phyloP scores from a whole-genome alignment of 495 filamentous ascomycete genomes.

The Penicillium coprophilum region DNA sequence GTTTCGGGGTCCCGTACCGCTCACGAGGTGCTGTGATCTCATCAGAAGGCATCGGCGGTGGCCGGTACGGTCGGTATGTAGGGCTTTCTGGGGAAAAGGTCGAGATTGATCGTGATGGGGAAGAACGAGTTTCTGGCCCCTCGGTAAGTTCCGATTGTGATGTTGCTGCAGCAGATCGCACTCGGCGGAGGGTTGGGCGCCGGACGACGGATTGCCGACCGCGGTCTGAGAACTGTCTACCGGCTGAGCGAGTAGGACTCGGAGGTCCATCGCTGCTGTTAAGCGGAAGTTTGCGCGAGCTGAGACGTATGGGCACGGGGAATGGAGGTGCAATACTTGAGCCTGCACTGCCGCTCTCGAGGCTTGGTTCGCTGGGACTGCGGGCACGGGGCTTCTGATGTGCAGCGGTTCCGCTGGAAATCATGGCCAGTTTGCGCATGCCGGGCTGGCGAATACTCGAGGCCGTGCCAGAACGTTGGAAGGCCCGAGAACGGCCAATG shows the following conservation, averaged over 20 bases:
- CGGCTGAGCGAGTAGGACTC: constrained; percentile 68
- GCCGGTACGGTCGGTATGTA: constrained; percentile 33
- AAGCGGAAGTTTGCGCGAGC: constrained; percentile 73
- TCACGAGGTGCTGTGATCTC: constrained; percentile 61
- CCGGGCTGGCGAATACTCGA: constrained; percentile 47
- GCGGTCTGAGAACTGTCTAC: constrained; percentile 44
- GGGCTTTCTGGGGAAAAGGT: constrained; percentile 69
- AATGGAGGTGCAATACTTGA: constrained; percentile 66
- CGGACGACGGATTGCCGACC: constrained; percentile 34
- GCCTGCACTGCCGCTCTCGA: constrained; percentile 48
- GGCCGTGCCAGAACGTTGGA: constrained; percentile 23
- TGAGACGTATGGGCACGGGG: constrained; percentile 85
- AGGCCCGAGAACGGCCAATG: constrained; percentile 22
- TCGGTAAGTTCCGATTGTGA: constrained; percentile 46
- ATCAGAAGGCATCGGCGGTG: constrained; percentile 73
- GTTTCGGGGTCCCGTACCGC: constrained; percentile 19
- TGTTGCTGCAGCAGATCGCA: constrained; percentile 75
- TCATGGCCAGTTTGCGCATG: constrained; percentile 66
- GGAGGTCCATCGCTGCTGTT: constrained; percentile 73
- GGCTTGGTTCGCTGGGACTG: constrained; percentile 72
- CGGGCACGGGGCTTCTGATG: constrained; percentile 64
- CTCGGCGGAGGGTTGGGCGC: constrained; percentile 66
- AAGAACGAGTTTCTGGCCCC: constrained; percentile 59
- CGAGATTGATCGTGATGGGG: constrained; percentile 63
- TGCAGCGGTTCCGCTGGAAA: constrained; percentile 71